Conservation (phyloP, 371 early-diverging fungal genomes). For the Batkoa obscura region DNA sequence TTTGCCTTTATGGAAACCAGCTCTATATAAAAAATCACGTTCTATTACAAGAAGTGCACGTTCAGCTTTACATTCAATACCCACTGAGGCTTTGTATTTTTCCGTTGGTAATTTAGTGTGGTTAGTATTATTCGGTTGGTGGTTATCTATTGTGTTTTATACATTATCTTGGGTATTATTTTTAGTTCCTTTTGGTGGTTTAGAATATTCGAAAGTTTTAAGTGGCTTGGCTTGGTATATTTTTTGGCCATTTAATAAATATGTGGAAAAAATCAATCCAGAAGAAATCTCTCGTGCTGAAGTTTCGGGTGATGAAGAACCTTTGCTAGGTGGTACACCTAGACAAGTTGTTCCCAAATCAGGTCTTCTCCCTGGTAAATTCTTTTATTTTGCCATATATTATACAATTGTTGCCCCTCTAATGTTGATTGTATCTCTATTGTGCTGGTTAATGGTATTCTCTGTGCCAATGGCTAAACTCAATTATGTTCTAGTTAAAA, state of each 20-base stretch:
- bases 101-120: slow-evolving; percentile 70
- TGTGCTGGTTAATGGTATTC: slow-evolving; percentile 72
- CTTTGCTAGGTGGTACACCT: slow-evolving; percentile 5
- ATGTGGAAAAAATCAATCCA: slow-evolving; percentile 34
- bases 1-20: slow-evolving; percentile 90
- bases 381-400: slow-evolving; percentile 31
- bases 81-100: slow-evolving; percentile 35
- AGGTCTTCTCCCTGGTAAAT: slow-evolving; percentile 33
- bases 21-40: slow-evolving; percentile 84
- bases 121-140: slow-evolving; percentile 79
- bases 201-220: slow-evolving; percentile 29
- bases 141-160: slow-evolving; percentile 44
- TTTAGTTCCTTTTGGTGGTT: slow-evolving; percentile 27
- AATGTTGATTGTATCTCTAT: slow-evolving; percentile 42
- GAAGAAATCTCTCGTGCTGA: slow-evolving; percentile 2
- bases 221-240: slow-evolving; percentile 50
- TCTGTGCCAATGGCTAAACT: slow-evolving; percentile 88
- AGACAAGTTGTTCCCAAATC: slow-evolving; percentile 9
- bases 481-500: slow-evolving; percentile 46
- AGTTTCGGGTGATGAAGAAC: slow-evolving; percentile 7
- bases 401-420: slow-evolving; percentile 38
- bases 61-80: slow-evolving; percentile 56
- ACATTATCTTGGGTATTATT: slow-evolving; percentile 21
- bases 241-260: slow-evolving; percentile 87
- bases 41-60: slow-evolving; percentile 59